Percentiles rank a stretch among this genome's conserved stretches.
Conservation (phyloP, 352 stramenopile genomes). For the Halophytophthora polymorphica region DNA sequence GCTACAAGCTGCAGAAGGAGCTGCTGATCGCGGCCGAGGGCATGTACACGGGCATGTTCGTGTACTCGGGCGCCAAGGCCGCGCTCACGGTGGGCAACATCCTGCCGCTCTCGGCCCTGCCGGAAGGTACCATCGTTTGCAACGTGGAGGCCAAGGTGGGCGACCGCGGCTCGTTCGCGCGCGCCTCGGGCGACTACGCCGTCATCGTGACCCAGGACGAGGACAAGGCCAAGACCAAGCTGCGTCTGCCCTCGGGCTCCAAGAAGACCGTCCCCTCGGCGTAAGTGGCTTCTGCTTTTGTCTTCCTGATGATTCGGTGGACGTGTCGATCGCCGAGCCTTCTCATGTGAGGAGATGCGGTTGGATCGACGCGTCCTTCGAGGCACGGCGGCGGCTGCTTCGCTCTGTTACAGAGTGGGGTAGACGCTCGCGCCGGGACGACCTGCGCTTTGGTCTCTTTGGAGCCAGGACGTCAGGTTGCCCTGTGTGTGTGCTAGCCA, state of each 20-base stretch:
- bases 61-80: slow-evolving; percentile 98
- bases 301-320: slow-evolving; percentile 22
- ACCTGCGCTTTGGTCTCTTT: slow-evolving; percentile 1
- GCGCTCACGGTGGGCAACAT: slow-evolving; percentile 96
- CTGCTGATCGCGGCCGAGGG: slow-evolving; percentile 97
- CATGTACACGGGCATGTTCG: slow-evolving; percentile 99
- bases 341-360: too few species aligned
- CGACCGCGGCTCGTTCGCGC: slow-evolving; percentile 96
- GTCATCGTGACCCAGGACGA: slow-evolving; percentile 99
- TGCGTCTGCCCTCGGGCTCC: slow-evolving; percentile 94
- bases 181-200: slow-evolving; percentile 97
- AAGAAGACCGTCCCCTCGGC: slow-evolving; percentile 96
- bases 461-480: neutral
- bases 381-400: slow-evolving; percentile 31
- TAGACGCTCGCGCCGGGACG: slow-evolving; percentile 22
- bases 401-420: slow-evolving; percentile 13
- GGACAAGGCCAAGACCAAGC: slow-evolving; percentile 96
- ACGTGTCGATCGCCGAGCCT: too few species aligned
- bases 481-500: slow-evolving; percentile 36
- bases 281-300: slow-evolving; percentile 66
- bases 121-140: slow-evolving; percentile 99
- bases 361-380: slow-evolving; percentile 5
- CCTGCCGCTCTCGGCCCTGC: slow-evolving; percentile 92
- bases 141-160: slow-evolving; percentile 96
- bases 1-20: slow-evolving; percentile 90